Percentiles rank a stretch among this genome's conserved stretches.
These are phyloP conservation scores for Blastobotrys parvus DNA, from an alignment of 805 yeast genomes.

Conservation along the genomic window DNA sequence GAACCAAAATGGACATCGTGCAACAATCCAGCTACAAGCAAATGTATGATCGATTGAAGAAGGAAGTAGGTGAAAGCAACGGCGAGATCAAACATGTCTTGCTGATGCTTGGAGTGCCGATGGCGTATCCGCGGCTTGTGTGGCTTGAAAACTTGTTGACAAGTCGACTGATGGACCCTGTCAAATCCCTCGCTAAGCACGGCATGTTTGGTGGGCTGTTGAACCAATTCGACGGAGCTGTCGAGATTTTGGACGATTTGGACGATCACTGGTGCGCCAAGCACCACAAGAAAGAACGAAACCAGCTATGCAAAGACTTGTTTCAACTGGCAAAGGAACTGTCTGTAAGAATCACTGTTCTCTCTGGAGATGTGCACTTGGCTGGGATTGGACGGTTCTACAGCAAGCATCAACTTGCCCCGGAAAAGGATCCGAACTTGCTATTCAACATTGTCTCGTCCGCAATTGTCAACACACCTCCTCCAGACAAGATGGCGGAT, in stretches of 20 bases:
- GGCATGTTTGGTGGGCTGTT: conserved; percentile 63
- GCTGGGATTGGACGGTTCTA: conserved; percentile 75
- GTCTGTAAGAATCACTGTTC: conserved; percentile 70
- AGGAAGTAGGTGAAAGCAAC: conserved; percentile 44
- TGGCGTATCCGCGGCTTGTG: conserved; percentile 87
- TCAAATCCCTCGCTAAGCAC: conserved; percentile 41
- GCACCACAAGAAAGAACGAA: conserved; percentile 81
- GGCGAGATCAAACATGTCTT: conserved; percentile 64
- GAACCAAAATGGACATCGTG: conserved; percentile 54
- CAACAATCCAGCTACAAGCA: conserved; percentile 45
- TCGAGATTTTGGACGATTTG: conserved; percentile 86
- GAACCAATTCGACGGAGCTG: conserved; percentile 86
- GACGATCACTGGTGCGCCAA: conserved; percentile 96
- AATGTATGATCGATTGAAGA: conserved; percentile 50
- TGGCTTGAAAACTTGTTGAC: conserved; percentile 77
- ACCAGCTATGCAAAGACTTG: conserved; percentile 51
- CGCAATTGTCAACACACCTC: conserved; percentile 89
- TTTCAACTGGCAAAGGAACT: conserved; percentile 55
- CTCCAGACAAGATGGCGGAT: conserved; percentile 78
- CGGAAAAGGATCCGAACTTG: conserved; percentile 44
- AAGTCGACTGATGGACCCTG: conserved; percentile 46
- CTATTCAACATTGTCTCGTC: conserved; percentile 81
- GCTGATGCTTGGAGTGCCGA: conserved; percentile 88
- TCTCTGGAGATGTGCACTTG: conserved; percentile 91
- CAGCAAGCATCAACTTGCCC: conserved; percentile 31